A percentile compares a stretch with the other conserved stretches of the same genome.
Conservation (phyloP, 169 alveolate genomes). For the Perkinsus marinus region DNA sequence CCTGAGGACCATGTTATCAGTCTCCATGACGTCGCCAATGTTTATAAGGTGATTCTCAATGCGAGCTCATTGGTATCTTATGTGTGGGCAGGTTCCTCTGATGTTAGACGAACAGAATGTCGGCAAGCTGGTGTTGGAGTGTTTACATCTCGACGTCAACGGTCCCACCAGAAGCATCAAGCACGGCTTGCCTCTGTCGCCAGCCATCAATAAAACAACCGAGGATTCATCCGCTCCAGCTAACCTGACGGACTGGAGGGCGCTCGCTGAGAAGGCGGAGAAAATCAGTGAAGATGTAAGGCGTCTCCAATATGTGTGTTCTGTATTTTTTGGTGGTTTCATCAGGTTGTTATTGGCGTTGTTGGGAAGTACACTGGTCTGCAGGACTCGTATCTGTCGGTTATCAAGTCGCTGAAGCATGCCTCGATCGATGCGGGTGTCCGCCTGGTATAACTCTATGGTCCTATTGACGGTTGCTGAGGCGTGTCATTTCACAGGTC, state of each 20-base stretch:
- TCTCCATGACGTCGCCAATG: constrained; percentile 21
- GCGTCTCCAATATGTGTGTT: neutral
- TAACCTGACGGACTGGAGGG: neutral
- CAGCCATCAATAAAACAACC: constrained; percentile 11
- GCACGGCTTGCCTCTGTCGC: constrained; percentile 16
- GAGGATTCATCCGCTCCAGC: neutral
- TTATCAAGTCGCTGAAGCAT: constrained; percentile 77
- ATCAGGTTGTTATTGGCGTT: constrained; percentile 59
- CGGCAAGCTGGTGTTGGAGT: constrained; percentile 24
- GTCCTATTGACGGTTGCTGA: neutral
- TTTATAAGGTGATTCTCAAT: constrained; percentile 9
- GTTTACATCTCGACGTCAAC: constrained; percentile 15
- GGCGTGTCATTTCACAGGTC: neutral
- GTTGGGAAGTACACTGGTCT: constrained; percentile 83
- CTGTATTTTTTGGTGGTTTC: constrained; percentile 8
- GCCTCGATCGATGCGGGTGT: constrained; percentile 68
- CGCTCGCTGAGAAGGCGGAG: constrained; percentile 1
- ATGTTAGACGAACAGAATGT: constrained; percentile 55
- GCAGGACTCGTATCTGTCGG: constrained; percentile 79
- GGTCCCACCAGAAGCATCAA: constrained; percentile 10
- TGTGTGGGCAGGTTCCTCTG: constrained; percentile 44
- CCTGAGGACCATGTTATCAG: constrained; percentile 36
- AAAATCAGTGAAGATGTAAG: neutral
- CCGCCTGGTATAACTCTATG: constrained; percentile 27
- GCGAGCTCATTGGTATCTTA: constrained; percentile 33